Conservation (phyloP, 495 filamentous ascomycete species). For the Pyronema omphalodes region DNA sequence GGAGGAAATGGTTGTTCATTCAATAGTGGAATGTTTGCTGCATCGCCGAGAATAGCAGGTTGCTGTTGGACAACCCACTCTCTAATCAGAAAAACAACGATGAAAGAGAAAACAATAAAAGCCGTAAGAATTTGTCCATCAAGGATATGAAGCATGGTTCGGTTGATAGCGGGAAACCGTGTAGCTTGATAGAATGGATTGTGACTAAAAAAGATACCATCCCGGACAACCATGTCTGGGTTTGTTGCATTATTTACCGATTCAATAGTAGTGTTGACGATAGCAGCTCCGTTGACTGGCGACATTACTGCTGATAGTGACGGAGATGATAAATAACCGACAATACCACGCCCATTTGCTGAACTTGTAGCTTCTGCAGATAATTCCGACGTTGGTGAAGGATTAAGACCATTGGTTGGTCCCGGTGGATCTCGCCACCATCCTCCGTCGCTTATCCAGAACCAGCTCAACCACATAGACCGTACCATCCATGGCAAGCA, state of each 20-base stretch:
- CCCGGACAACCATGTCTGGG: not conserved
- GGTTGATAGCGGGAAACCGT: conserved; percentile 50
- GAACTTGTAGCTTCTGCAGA: conserved; percentile 8
- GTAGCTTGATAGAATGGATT: conserved; percentile 41
- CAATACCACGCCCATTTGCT: conserved; percentile 14
- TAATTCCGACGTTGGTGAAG: not conserved
- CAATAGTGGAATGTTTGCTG: conserved; percentile 25
- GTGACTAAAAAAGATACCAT: conserved; percentile 20
- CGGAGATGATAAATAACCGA: conserved; percentile 14
- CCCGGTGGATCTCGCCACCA: conserved; percentile 32
- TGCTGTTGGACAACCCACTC: conserved; percentile 99
- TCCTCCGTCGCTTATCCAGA: conserved; percentile 89
- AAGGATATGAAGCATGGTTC: conserved; percentile 51
- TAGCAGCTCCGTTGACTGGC: conserved; percentile 15
- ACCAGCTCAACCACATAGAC: conserved; percentile 73
- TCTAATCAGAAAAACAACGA: conserved; percentile 83
- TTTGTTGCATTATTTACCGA: conserved; percentile 2
- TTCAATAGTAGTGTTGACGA: conserved; percentile 6
- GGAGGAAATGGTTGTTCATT: conserved; percentile 29
- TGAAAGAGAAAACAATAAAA: conserved; percentile 76
- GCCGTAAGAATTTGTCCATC: conserved; percentile 90
- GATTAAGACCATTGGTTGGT: not conserved
- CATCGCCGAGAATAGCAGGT: conserved; percentile 39
- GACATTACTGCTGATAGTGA: conserved; percentile 12
- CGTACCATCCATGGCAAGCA: conserved; percentile 83